phyloP scores from a whole-genome alignment of 768 basidiomycete species.

The Cytidiella melzeri region DNA sequence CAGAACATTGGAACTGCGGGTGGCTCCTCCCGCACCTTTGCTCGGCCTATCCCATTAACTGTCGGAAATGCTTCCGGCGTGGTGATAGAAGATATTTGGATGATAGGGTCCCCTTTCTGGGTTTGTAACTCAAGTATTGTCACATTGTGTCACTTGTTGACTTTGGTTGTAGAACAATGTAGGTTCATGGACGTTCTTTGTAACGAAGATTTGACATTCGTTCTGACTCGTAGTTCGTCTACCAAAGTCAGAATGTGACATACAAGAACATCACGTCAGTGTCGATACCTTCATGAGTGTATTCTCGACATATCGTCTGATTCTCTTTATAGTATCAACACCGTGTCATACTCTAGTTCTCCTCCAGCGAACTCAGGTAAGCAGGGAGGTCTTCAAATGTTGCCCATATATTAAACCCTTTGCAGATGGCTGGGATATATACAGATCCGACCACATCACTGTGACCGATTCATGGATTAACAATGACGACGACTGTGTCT shows the following conservation, averaged over 20 bases:
- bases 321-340: slow-evolving; percentile 21
- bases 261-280: slow-evolving; percentile 32
- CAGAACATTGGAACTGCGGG: slow-evolving; percentile 35
- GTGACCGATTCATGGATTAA: slow-evolving; percentile 33
- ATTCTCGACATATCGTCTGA: neutral
- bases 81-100: slow-evolving; percentile 32
- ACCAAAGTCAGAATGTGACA: slow-evolving; percentile 35
- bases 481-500: slow-evolving; percentile 38
- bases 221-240: slow-evolving; percentile 30
- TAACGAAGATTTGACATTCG: neutral
- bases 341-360: slow-evolving; percentile 29
- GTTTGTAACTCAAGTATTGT: slow-evolving; percentile 19
- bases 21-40: slow-evolving; percentile 37
- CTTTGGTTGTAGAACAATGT: slow-evolving; percentile 17
- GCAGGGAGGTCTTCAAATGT: neutral
- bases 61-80: slow-evolving; percentile 38
- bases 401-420: neutral
- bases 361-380: slow-evolving; percentile 31
- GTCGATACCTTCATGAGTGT: slow-evolving; percentile 1
- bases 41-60: slow-evolving; percentile 38
- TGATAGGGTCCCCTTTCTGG: slow-evolving; percentile 38
- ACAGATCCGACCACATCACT: slow-evolving; percentile 30
- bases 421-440: slow-evolving; percentile 45
- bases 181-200: slow-evolving; percentile 1
- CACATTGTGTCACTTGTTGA: neutral